Percentiles rank a stretch among this genome's conserved stretches.
Evolutionary conservation across 1,139 yeast genomes (phyloP).

Genomic region (Debaryomyces singareniensis): DNA sequence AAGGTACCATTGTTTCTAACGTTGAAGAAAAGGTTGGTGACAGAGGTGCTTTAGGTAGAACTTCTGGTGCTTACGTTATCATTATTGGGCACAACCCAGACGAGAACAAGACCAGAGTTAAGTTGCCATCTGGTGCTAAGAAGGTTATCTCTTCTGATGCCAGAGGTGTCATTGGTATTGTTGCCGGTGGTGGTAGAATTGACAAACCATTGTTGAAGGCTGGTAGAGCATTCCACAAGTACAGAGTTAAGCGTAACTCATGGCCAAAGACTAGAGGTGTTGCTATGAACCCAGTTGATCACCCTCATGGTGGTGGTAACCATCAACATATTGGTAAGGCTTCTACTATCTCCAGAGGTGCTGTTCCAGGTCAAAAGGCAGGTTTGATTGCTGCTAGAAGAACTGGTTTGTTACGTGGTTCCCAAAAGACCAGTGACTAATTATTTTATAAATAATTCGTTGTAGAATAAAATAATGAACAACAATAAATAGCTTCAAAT

Average conservation of each 20-base stretch:
- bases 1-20: slow-evolving; percentile 98
- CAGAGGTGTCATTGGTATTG: slow-evolving; percentile 99
- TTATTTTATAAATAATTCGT: slow-evolving; percentile 9
- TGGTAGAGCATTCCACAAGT: slow-evolving; percentile 99
- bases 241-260: slow-evolving; percentile 97
- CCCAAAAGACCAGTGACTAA: slow-evolving; percentile 91
- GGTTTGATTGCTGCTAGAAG: slow-evolving; percentile 99
- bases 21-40: slow-evolving; percentile 99
- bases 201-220: slow-evolving; percentile 99
- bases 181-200: slow-evolving; percentile 99
- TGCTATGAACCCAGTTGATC: slow-evolving; percentile 99
- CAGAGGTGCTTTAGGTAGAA: slow-evolving; percentile 99
- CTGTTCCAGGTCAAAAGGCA: slow-evolving; percentile 99
- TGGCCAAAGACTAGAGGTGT: slow-evolving; percentile 99
- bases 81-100: slow-evolving; percentile 99
- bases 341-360: slow-evolving; percentile 99
- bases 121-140: slow-evolving; percentile 99
- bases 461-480: slow-evolving; percentile 9
- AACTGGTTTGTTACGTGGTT: slow-evolving; percentile 99
- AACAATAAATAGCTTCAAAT: slow-evolving; percentile 7
- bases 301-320: slow-evolving; percentile 99
- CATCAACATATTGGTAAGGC: slow-evolving; percentile 99
- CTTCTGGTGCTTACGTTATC: slow-evolving; percentile 99
- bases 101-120: slow-evolving; percentile 97
- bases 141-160: slow-evolving; percentile 91